Percentiles rank a stretch among this genome's conserved stretches.
phyloP scores from a whole-genome alignment of 768 basidiomycete species.

The Lepiota venenata region DNA sequence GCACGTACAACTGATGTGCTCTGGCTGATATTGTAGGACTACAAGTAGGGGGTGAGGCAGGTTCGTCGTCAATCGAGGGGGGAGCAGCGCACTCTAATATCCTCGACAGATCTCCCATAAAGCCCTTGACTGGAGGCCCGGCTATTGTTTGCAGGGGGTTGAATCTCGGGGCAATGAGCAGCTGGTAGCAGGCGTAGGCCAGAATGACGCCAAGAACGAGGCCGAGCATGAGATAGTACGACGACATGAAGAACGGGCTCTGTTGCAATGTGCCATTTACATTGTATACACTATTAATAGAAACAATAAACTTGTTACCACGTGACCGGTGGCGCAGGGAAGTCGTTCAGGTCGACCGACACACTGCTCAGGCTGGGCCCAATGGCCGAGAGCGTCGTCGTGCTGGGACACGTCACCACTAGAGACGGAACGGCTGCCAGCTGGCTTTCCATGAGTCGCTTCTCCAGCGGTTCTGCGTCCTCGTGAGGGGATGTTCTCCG shows the following conservation, averaged over 20 bases:
- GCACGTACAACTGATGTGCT: constrained; percentile 49
- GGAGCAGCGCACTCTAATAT: constrained; percentile 53
- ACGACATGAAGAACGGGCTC: background rate
- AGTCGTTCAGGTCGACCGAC: constrained; percentile 42
- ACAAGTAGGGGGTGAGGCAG: constrained; percentile 1
- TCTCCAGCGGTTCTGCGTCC: background rate
- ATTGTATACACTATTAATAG: too few species aligned
- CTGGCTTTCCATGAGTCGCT: background rate
- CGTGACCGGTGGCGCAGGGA: constrained; percentile 39
- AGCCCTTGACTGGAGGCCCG: constrained; percentile 51
- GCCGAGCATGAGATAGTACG: constrained; percentile 5
- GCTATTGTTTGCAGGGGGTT: constrained; percentile 53
- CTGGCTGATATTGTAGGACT: constrained; percentile 53
- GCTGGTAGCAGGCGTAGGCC: constrained; percentile 25
- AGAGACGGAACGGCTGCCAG: constrained; percentile 20
- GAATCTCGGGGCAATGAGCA: constrained; percentile 29
- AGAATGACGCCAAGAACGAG: constrained; percentile 10
- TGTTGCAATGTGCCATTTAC: background rate
- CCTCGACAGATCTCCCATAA: constrained; percentile 50
- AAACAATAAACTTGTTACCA: background rate
- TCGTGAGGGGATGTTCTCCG: background rate
- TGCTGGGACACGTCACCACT: constrained; percentile 34
- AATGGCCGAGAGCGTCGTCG: constrained; percentile 26
- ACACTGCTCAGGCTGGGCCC: constrained; percentile 33
- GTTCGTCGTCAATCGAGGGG: background rate